phyloP scores from a whole-genome alignment of 352 stramenopile genomes.

The Phytophthora capsici region DNA sequence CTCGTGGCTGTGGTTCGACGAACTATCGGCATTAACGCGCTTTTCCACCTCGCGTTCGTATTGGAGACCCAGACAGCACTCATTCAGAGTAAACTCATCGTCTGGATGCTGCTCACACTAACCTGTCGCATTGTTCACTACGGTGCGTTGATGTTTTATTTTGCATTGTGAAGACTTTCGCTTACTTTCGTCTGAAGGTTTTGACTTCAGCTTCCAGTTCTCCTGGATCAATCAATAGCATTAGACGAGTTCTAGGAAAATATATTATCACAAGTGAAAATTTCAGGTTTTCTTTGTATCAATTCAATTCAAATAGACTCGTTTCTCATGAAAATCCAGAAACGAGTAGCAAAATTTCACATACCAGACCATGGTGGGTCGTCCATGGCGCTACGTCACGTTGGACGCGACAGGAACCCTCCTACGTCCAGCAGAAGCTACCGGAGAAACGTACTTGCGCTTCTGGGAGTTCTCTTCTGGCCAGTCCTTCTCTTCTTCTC shows the following conservation, averaged over 20 bases:
- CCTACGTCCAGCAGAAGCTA: constrained; percentile 49
- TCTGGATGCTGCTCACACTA: constrained; percentile 35
- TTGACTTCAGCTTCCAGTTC: constrained; percentile 15
- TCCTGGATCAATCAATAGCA: not conserved
- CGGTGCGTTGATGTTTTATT: constrained; percentile 13
- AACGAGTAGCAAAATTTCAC: no score
- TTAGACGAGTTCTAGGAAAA: no score
- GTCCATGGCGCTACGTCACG: constrained; percentile 50
- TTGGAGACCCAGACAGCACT: constrained; percentile 36
- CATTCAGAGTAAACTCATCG: constrained; percentile 31
- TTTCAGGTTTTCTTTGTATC: no score
- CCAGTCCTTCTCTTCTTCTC: constrained; percentile 34
- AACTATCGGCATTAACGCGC: constrained; percentile 26
- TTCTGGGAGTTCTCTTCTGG: constrained; percentile 47
- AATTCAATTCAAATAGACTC: no score
- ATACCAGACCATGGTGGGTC: constrained; percentile 14
- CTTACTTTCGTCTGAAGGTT: constrained; percentile 3
- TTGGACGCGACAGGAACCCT: constrained; percentile 83
- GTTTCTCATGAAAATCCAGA: no score
- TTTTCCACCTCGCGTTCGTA: constrained; percentile 46
- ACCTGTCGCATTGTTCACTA: constrained; percentile 28
- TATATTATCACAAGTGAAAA: no score
- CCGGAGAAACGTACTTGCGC: constrained; percentile 57
- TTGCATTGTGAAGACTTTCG: no score
- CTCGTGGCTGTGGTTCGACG: constrained; percentile 29